Base-by-base conservation (phyloP, 2,329 filamentous ascomycete species). In the Aspergillus fumigatiaffinis region DNA sequence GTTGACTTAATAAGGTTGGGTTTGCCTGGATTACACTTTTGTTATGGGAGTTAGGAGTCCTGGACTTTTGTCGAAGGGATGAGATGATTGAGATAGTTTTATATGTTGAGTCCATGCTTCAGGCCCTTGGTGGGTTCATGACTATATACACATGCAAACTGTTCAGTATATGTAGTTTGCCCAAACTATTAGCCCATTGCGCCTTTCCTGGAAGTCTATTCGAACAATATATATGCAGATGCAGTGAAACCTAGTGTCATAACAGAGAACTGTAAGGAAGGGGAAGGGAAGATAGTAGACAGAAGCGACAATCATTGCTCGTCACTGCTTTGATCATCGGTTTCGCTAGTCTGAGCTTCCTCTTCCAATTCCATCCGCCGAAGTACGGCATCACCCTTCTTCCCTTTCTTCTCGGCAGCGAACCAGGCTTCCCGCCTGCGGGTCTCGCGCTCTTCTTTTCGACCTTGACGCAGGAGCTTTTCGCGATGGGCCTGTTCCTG, bases 371-470 rank as follows among this genome's bases (percentile, higher is more conserved):
- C 75, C 70, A 77, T 73, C 56, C 70, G 66, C 42, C 70, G 69
- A 49, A 78, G 63, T n/a, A 65, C 66, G 5, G 64, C 64, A 63
- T 77, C 75, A 1, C 75, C 74, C 61, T 76, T 77, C 55, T 66
- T 67, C 26, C 76, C 76, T 56, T 71, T 73, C 59, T 74, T 79
- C 59, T 78, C 76, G 3, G 75, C 76, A 23, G 74, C 71, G 60
- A 79, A 75, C 71, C 76, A 79, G 23, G 74, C 74, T 62, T 78
- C 68, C 55, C 76, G 68, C 53, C 70, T 72, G 54, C 72, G 71
- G n/a, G 66, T 58, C 35, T 72, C 75, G n/a, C 72, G 69, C 29
- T 74, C 73, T 53, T 77, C 74, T 57, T 73, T 76, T 53, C 70
- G 71, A 35, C 68, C 70, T 61, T 73, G 72, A 7, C 69, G 71